Base-by-base conservation (phyloP, 2,329 filamentous ascomycete genomes). In the Aspergillus fructus region DNA sequence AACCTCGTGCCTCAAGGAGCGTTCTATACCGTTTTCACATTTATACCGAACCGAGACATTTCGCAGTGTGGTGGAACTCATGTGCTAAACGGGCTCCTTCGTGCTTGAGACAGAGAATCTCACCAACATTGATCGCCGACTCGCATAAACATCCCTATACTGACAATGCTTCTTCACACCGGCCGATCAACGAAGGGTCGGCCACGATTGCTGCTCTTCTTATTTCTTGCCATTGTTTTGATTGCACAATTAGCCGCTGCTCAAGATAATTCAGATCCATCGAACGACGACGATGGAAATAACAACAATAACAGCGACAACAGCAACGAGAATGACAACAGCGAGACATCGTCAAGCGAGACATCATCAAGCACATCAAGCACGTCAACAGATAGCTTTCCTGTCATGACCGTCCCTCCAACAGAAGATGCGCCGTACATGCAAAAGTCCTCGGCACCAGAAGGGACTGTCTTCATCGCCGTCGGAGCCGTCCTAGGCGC, bases 401-500 rank as follows among this genome's bases (percentile, higher is more conserved):
- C 93, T 5, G 78, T 89, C 1, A 81, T 91, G 4, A 83, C 86
- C 24, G 88, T 97, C 3, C 94, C 94, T 7, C 89, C 92, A 24
- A 96, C 90, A 3, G 82, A 84, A 40, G 85, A 89, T 68, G 94
- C 94, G 5, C 92, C 93, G 15, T 99, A 91, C 72, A 96, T 97
- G 91, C 88, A 93, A 70, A 87, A 88, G 68, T 96, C 92, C 1
- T 87, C 78, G 53, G 81, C 93, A 11, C 94, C 94, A 2, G 90
- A 97, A 68, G 94, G 94, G 54, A 97, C 93, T 4, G 89, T 99
- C 58, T 99, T 99, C 78, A 99, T 99, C 67, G 89, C 87, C 21
- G 94, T 97, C 1, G 94, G 94, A 46, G 89, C 92, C 24, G 88
- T 91, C 27, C 84, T 99, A 6, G 94, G 91, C 15, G 88, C 92